Conservation (phyloP, 345 rosid genomes). For the Syzygium grande region DNA sequence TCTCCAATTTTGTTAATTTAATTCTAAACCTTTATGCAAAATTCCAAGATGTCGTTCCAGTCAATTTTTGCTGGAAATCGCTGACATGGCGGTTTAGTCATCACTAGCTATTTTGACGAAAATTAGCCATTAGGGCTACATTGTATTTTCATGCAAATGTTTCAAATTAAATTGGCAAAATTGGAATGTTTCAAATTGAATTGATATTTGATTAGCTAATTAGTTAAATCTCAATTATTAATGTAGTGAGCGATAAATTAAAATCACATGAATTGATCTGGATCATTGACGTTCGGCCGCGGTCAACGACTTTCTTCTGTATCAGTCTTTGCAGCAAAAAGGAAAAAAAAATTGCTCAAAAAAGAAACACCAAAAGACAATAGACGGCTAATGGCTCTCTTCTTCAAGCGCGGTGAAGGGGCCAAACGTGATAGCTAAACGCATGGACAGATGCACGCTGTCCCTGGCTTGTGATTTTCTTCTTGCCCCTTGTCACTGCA, state of each 20-base stretch:
- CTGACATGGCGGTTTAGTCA: fast-evolving
- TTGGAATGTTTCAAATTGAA: no score
- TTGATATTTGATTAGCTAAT: no score
- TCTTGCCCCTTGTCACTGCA: not conserved
- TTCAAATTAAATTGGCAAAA: no score
- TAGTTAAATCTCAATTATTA: not conserved
- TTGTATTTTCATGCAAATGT: no score
- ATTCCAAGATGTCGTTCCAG: fast-evolving
- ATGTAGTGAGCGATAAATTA: not conserved
- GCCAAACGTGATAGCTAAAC: not conserved
- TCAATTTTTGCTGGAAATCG: fast-evolving
- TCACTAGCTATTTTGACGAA: not conserved
- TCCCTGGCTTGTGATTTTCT: not conserved
- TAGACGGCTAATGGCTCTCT: not conserved
- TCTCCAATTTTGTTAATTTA: no score
- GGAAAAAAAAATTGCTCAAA: not conserved
- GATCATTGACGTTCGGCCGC: not conserved
- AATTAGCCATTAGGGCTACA: not conserved
- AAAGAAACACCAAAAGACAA: not conserved
- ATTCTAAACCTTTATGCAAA: fast-evolving
- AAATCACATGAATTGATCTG: not conserved
- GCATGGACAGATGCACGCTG: not conserved
- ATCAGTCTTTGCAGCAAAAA: not conserved
- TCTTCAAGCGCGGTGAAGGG: not conserved
- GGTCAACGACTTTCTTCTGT: not conserved